phyloP scores from a whole-genome alignment of 345 rosid species.

The Populus davidiana region DNA sequence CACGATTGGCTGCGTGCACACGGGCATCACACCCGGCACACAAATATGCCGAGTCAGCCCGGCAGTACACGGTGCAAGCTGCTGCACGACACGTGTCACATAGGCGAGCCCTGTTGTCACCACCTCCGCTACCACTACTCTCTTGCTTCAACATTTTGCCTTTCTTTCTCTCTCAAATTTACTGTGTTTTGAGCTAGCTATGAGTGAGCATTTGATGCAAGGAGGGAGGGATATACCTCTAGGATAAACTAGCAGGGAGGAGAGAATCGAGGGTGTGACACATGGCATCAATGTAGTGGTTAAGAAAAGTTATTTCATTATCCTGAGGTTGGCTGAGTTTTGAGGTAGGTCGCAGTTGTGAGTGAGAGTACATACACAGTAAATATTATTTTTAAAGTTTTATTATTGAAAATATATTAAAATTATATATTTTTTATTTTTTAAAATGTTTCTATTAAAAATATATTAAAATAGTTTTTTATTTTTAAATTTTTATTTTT shows the following conservation, averaged over 20 bases:
- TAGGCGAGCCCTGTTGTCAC: constrained; percentile 53
- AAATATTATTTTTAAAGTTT: too few relatives aligned
- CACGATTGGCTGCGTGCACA: constrained; percentile 62
- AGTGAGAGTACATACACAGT: not conserved
- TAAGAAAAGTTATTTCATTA: constrained; percentile 28
- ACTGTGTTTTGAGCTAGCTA: not conserved
- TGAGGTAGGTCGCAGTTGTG: constrained; percentile 21
- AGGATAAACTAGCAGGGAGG: constrained; percentile 22
- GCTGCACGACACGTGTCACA: constrained; percentile 78
- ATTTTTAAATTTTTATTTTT: too few relatives aligned
- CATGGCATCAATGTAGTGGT: constrained; percentile 52
- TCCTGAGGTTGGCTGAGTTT: constrained; percentile 55
- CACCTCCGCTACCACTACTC: constrained; percentile 18
- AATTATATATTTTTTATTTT: not conserved
- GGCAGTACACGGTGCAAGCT: constrained; percentile 77
- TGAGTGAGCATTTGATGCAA: not conserved
- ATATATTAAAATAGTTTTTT: too few relatives aligned
- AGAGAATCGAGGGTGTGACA: constrained; percentile 39
- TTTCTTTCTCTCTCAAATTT: constrained; percentile 3
- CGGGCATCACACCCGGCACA: constrained; percentile 67
- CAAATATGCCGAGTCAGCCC: constrained; percentile 72
- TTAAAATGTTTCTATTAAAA: too few relatives aligned
- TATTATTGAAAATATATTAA: too few relatives aligned
- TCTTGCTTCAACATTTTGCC: constrained; percentile 63
- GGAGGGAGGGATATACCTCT: constrained; percentile 23